Evolutionary conservation across 164 flowering plant species (phyloP).

Genomic region (Berberis vulgaris): DNA sequence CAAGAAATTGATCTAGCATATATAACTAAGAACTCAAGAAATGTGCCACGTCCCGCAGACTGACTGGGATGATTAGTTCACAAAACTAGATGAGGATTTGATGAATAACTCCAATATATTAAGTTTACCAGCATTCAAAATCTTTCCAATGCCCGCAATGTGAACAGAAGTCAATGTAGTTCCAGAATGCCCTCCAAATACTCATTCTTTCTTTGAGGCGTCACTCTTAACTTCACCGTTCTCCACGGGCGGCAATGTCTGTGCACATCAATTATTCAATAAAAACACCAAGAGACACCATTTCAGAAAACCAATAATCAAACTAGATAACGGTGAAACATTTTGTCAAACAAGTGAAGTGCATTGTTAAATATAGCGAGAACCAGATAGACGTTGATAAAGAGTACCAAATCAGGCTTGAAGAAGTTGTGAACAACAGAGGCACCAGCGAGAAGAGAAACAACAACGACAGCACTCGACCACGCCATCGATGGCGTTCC

Average conservation of each 20-base stretch:
- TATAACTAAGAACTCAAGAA: too few relatives aligned
- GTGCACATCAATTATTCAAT: not conserved
- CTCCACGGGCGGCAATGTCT: constrained; percentile 12
- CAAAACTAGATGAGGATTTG: too few relatives aligned
- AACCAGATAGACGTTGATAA: too few relatives aligned
- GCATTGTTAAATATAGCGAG: too few relatives aligned
- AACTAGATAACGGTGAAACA: not conserved
- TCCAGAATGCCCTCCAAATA: not conserved
- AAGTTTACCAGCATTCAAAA: too few relatives aligned
- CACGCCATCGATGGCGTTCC: constrained; percentile 67
- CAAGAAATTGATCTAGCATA: too few relatives aligned
- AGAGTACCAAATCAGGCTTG: constrained; percentile 57
- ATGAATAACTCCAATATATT: too few relatives aligned
- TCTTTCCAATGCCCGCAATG: too few relatives aligned
- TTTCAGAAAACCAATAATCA: not conserved
- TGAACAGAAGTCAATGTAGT: too few relatives aligned
- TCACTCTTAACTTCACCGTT: not conserved
- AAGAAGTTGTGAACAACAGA: constrained; percentile 67
- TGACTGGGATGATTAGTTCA: too few relatives aligned
- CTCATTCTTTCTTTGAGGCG: constrained; percentile 3
- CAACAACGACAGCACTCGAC: constrained; percentile 56
- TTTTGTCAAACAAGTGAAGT: constrained; percentile 8
- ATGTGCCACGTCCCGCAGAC: too few relatives aligned
- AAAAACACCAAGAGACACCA: not conserved
- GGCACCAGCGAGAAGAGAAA: constrained; percentile 69